These are phyloP conservation scores for Trichomonas gallinae DNA, from an alignment of 208 protist species.

Conservation along the genomic window DNA sequence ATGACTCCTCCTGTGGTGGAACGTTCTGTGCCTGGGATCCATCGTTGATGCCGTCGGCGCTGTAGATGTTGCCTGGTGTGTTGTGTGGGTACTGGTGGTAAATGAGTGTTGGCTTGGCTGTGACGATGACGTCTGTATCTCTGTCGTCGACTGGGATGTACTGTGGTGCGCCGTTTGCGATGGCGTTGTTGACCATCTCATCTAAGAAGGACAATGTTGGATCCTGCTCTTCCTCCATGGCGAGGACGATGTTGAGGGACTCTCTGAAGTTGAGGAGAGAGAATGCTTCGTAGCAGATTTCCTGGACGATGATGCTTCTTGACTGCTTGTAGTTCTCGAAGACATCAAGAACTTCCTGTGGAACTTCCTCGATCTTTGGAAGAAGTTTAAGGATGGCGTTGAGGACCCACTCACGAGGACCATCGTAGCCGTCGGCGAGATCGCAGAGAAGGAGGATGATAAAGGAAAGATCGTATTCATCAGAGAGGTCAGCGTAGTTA, in stretches of 20 bases:
- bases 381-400: background rate
- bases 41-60: background rate
- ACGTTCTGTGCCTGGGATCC: background rate
- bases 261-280: background rate
- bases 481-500: background rate
- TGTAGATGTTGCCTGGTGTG: background rate
- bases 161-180: background rate
- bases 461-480: slow-evolving; percentile 16
- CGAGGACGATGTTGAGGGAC: background rate
- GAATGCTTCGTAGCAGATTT: background rate
- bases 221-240: background rate
- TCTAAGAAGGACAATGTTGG: background rate
- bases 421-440: background rate
- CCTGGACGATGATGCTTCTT: background rate
- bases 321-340: slow-evolving; percentile 16
- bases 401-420: background rate
- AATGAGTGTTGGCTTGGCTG: background rate
- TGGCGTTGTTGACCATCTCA: background rate
- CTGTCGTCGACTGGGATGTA: background rate
- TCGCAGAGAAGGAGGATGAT: background rate
- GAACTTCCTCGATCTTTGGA: background rate
- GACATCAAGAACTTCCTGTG: slow-evolving; percentile 4
- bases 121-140: background rate
- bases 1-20: background rate
- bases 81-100: background rate